phyloP scores from a whole-genome alignment of 1,139 yeast species.

The Pichia inconspicua region DNA sequence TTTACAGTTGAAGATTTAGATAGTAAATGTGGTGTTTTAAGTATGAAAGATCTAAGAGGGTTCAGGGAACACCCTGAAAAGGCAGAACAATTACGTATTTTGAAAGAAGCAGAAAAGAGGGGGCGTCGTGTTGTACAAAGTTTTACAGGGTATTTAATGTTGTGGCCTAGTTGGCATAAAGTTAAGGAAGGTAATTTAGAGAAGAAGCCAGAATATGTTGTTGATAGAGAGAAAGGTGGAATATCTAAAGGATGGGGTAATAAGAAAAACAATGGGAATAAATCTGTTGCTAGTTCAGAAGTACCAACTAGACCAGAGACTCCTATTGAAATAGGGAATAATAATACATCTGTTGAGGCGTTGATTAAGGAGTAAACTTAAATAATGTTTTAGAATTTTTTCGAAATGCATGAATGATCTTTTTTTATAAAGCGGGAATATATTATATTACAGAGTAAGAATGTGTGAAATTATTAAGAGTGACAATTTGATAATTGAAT shows the following conservation, averaged over 20 bases:
- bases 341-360: background rate
- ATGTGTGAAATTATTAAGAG: background rate
- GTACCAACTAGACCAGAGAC: background rate
- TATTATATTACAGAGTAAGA: background rate
- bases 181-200: slow-evolving; percentile 7
- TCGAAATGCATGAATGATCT: background rate
- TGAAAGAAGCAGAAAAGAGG: slow-evolving; percentile 1
- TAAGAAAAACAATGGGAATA: background rate
- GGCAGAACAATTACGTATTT: slow-evolving; percentile 3
- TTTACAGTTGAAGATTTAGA: slow-evolving; percentile 1
- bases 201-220: slow-evolving; percentile 1
- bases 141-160: slow-evolving; percentile 14
- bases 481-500: background rate
- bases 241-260: background rate
- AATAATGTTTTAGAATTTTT: background rate
- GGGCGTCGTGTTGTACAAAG: slow-evolving; percentile 10
- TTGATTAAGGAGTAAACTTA: background rate
- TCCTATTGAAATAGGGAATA: background rate
- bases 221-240: slow-evolving; percentile 1
- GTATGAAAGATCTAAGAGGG: slow-evolving; percentile 12
- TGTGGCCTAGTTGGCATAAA: slow-evolving; percentile 13
- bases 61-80: slow-evolving; percentile 8
- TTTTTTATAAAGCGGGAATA: background rate
- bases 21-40: slow-evolving; percentile 1
- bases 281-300: background rate